Conservation (phyloP, 495 filamentous ascomycete species). For the Aspergillus nanangensis region DNA sequence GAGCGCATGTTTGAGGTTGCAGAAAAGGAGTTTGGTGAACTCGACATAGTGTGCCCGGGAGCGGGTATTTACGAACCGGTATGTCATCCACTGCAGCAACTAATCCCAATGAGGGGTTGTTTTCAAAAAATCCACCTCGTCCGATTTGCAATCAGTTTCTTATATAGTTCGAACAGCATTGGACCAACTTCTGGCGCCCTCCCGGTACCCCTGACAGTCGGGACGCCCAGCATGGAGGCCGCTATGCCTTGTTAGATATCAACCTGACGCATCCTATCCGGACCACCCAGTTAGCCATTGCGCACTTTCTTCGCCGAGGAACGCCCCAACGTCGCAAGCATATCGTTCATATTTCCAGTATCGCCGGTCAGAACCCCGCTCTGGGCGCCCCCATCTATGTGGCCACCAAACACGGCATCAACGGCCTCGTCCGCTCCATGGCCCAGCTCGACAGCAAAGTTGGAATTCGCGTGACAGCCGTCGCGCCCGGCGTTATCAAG, state of each 20-base stretch:
- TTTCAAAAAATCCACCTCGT: too few species aligned
- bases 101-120: too few species aligned
- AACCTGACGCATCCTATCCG: slow-evolving; percentile 69
- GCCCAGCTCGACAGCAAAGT: slow-evolving; percentile 43
- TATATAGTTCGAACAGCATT: slow-evolving; percentile 46
- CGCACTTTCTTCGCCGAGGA: slow-evolving; percentile 43
- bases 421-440: slow-evolving; percentile 54
- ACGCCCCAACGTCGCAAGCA: slow-evolving; percentile 38
- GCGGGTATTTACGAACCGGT: slow-evolving; percentile 67
- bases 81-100: slow-evolving; percentile 16
- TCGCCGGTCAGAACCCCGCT: slow-evolving; percentile 54
- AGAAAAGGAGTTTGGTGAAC: slow-evolving; percentile 48
- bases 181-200: slow-evolving; percentile 64
- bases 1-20: slow-evolving; percentile 53
- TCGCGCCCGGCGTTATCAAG: slow-evolving; percentile 63
- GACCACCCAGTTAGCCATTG: slow-evolving; percentile 59
- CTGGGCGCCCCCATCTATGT: slow-evolving; percentile 54
- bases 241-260: slow-evolving; percentile 59
- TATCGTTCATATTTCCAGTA: slow-evolving; percentile 57
- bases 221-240: slow-evolving; percentile 39
- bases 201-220: slow-evolving; percentile 47
- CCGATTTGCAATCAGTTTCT: too few species aligned
- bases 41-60: slow-evolving; percentile 65
- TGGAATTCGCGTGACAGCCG: slow-evolving; percentile 60
- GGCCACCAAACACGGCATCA: slow-evolving; percentile 60